A percentile compares a stretch with the other conserved stretches of the same genome.
Evolutionary conservation across 2,329 filamentous ascomycete genomes (phyloP).

Genomic region (Aspergillus brasiliensis): DNA sequence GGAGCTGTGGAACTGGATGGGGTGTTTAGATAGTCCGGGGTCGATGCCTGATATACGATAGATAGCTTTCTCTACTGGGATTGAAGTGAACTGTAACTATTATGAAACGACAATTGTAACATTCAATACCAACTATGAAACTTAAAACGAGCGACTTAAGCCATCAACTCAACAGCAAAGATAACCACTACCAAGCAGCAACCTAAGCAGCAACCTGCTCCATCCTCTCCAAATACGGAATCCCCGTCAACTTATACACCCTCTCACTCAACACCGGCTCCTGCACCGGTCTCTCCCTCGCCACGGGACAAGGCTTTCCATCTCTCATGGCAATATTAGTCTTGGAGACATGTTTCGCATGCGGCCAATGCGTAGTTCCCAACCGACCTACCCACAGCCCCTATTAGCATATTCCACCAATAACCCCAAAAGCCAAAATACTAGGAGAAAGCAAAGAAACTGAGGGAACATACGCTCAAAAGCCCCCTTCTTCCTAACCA

Average conservation of each 20-base stretch:
- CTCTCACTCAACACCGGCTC: conserved; percentile 45
- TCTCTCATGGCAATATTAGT: conserved; percentile 25
- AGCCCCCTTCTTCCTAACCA: conserved; percentile 46
- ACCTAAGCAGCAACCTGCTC: not conserved
- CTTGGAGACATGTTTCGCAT: conserved; percentile 25
- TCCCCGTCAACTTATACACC: conserved; percentile 51
- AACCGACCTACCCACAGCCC: conserved; percentile 18
- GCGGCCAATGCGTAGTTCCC: conserved; percentile 48
- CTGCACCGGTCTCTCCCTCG: conserved; percentile 42
- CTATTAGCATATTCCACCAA: not conserved
- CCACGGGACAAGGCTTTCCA: conserved; percentile 27
- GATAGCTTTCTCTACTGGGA: too few relatives aligned
- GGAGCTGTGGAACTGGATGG: conserved; percentile 28
- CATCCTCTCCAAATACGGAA: conserved; percentile 41
- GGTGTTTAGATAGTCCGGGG: conserved; percentile 18
- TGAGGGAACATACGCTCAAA: conserved; percentile 33
- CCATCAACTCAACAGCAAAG: too few relatives aligned
- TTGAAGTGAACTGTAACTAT: too few relatives aligned
- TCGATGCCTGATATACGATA: not conserved
- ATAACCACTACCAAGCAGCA: not conserved
- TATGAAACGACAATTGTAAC: too few relatives aligned
- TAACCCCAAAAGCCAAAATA: not conserved
- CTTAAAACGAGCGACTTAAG: too few relatives aligned
- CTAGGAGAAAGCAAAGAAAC: too few relatives aligned
- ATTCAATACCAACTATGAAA: too few relatives aligned